Conservation (phyloP, 805 yeast species). For the Wickerhamiella allomyrinae region DNA sequence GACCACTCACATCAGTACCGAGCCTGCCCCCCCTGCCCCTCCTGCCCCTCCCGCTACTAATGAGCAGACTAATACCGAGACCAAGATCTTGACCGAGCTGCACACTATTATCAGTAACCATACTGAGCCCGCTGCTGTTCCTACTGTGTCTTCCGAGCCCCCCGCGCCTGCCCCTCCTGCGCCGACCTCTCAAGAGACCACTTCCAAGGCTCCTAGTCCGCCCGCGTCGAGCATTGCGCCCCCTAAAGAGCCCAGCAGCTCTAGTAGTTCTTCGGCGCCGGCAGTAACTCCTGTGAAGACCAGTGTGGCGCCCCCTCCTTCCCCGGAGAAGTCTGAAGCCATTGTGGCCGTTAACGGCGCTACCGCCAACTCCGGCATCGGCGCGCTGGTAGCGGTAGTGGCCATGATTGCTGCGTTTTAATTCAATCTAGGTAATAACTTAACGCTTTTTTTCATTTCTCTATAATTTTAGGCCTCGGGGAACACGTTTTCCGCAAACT, state of each 20-base stretch:
- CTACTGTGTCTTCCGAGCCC: background rate
- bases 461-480: background rate
- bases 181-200: background rate
- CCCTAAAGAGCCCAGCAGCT: background rate
- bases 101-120: background rate
- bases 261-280: no score
- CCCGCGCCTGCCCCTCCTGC: background rate
- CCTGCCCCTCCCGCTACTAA: background rate
- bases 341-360: background rate
- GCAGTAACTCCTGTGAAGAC: no score
- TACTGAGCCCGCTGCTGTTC: no score
- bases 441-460: background rate
- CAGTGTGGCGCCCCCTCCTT: no score
- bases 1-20: background rate
- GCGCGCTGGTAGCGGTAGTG: no score
- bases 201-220: background rate
- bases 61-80: background rate
- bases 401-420: no score
- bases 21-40: background rate
- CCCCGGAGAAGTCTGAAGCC: no score
- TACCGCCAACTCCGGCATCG: no score
- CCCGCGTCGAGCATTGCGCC: background rate
- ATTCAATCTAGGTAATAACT: no score
- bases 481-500: conserved; percentile 6
- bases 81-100: background rate